Percentiles rank a stretch among this genome's conserved stretches.
phyloP scores from a whole-genome alignment of 768 basidiomycete genomes.

The Macrolepiota albuminosa region DNA sequence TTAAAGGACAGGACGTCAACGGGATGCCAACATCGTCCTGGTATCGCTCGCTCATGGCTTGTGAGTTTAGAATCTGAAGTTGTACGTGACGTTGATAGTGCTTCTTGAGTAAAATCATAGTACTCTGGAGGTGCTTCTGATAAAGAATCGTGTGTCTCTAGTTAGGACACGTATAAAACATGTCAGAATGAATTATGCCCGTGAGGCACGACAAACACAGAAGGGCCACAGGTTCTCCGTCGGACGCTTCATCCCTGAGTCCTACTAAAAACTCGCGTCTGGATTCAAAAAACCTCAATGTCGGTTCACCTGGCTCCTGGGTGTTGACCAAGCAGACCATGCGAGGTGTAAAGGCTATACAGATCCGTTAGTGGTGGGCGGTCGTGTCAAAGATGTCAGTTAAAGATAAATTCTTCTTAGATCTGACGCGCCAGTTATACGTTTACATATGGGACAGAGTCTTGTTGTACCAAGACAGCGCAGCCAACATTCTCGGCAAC shows the following conservation, averaged over 20 bases:
- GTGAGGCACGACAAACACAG: neutral
- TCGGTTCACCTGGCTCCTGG: neutral
- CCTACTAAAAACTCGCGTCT: neutral
- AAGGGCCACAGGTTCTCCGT: neutral
- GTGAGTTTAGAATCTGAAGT: too few species aligned
- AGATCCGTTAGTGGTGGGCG: neutral
- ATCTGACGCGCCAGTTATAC: conserved; percentile 75
- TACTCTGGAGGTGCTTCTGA: neutral
- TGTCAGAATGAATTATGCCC: neutral
- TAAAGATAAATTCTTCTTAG: conserved; percentile 72
- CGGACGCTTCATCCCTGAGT: too few species aligned
- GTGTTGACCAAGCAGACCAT: neutral
- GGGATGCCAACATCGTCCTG: too few species aligned
- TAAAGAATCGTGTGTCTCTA: too few species aligned
- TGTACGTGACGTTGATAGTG: too few species aligned
- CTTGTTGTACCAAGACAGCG: conserved; percentile 80
- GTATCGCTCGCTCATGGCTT: too few species aligned
- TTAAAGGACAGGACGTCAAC: too few species aligned
- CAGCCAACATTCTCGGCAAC: conserved; percentile 79
- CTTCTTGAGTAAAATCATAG: too few species aligned
- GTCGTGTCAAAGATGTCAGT: conserved; percentile 1
- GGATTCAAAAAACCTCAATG: neutral
- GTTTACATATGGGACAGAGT: conserved; percentile 83
- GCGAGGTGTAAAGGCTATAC: too few species aligned
- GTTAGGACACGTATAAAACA: neutral